These are phyloP conservation scores for Calonectria honghensis DNA, from an alignment of 2,329 filamentous ascomycete genomes.

Conservation along the genomic window DNA sequence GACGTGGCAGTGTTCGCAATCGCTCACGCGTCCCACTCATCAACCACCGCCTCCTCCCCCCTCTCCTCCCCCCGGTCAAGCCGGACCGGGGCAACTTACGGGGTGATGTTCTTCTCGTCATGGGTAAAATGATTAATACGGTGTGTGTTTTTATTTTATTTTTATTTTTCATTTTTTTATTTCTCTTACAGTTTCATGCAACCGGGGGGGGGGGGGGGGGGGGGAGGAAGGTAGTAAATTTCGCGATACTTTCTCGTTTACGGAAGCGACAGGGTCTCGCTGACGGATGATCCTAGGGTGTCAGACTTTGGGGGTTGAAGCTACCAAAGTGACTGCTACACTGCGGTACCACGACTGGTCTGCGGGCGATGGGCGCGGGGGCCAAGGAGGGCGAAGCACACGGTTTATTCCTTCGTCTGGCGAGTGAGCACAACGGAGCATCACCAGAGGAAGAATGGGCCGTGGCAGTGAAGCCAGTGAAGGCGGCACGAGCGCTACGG, in stretches of 20 bases:
- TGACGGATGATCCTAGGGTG: background rate
- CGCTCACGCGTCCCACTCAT: conserved; percentile 25
- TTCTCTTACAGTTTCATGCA: background rate
- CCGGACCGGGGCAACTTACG: background rate
- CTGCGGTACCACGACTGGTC: background rate
- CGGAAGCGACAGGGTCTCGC: background rate
- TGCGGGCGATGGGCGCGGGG: conserved; percentile 8
- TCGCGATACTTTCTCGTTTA: conserved; percentile 12
- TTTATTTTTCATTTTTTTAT: background rate
- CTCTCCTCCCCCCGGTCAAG: conserved; percentile 1
- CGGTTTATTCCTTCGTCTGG: conserved; percentile 6
- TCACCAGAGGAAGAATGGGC: background rate
- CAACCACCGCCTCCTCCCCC: conserved; percentile 17
- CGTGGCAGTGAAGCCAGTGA: background rate
- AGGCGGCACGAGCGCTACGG: background rate
- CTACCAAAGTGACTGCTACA: background rate
- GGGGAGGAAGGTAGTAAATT: background rate
- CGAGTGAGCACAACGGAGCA: background rate
- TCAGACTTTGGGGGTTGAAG: conserved; percentile 8
- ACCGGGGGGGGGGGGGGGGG: conserved; percentile 1
- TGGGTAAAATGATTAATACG: background rate
- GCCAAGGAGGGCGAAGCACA: conserved; percentile 9
- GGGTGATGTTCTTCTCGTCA: background rate
- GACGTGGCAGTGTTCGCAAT: conserved; percentile 28
- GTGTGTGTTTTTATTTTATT: background rate